Conservation (phyloP, 208 protist genomes). For the Balamuthia mandrillaris region DNA sequence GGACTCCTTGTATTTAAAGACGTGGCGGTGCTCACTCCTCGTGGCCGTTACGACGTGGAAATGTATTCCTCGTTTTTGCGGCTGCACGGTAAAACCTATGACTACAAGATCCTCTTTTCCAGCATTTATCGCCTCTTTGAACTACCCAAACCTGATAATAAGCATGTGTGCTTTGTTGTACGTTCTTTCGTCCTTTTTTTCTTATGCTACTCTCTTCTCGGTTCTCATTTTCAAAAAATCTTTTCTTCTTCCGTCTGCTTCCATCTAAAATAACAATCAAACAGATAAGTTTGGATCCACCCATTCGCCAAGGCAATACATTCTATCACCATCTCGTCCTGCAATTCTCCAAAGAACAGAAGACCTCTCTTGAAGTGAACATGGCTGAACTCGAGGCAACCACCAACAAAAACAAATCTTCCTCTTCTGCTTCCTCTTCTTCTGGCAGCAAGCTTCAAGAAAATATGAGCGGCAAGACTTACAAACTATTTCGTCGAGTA, state of each 20-base stretch:
- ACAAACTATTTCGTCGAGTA: conserved; percentile 36
- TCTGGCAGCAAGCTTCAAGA: conserved; percentile 44
- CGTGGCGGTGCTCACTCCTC: conserved; percentile 39
- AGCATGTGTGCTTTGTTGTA: conserved; percentile 52
- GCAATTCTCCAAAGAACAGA: conserved; percentile 39
- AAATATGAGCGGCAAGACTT: conserved; percentile 35
- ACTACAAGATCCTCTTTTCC: conserved; percentile 63
- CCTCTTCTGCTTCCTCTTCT: too few species aligned
- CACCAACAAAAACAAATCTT: not conserved
- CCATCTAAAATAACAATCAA: not conserved
- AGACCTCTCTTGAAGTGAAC: conserved; percentile 38
- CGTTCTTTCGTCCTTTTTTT: not conserved
- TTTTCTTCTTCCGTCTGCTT: not conserved
- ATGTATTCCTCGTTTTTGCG: conserved; percentile 57
- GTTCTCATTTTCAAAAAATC: not conserved
- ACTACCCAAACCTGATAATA: conserved; percentile 45
- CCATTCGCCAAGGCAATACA: conserved; percentile 61
- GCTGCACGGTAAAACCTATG: conserved; percentile 66
- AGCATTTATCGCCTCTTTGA: conserved; percentile 56
- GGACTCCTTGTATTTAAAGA: conserved; percentile 47
- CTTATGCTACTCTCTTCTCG: not conserved
- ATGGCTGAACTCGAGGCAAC: conserved; percentile 41
- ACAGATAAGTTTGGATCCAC: conserved; percentile 53
- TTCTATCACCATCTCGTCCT: conserved; percentile 60
- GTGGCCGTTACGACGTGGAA: conserved; percentile 67